Conservation (phyloP, 768 basidiomycete genomes). For the Hydnum rufescens region DNA sequence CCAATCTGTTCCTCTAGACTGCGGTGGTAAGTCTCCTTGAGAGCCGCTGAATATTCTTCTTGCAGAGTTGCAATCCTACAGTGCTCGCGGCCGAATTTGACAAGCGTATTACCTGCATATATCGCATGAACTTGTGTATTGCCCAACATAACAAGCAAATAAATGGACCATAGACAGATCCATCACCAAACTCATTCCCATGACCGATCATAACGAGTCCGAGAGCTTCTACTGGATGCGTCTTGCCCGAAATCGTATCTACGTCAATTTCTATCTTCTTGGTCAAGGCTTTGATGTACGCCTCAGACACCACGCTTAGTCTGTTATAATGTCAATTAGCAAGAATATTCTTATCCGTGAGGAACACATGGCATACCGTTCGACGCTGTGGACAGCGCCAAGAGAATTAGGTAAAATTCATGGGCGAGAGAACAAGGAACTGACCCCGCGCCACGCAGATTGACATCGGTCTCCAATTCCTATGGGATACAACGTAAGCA, state of each 20-base stretch:
- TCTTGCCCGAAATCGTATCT: constrained; percentile 41
- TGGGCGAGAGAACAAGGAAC: constrained; percentile 37
- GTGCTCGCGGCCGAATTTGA: constrained; percentile 62
- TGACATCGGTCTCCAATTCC: constrained; percentile 69
- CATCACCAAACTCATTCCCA: constrained; percentile 62
- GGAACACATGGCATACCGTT: background rate
- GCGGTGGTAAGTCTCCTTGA: constrained; percentile 52
- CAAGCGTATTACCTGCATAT: constrained; percentile 44
- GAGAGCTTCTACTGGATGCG: constrained; percentile 55
- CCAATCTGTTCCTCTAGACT: constrained; percentile 45
- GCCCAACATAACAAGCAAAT: background rate
- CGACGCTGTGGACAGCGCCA: background rate
- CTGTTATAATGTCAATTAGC: constrained; percentile 21
- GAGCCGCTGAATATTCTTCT: constrained; percentile 52
- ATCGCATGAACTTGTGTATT: background rate
- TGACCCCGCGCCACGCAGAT: constrained; percentile 41
- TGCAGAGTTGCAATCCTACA: constrained; percentile 73
- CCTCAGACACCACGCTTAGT: constrained; percentile 48
- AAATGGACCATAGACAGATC: constrained; percentile 45
- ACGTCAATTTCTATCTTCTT: constrained; percentile 56
- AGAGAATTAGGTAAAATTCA: background rate
- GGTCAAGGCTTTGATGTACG: constrained; percentile 46
- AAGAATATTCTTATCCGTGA: background rate
- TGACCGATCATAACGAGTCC: constrained; percentile 76
- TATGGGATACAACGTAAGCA: background rate